Evolutionary conservation across 768 basidiomycete genomes (phyloP).

Genomic region (Galerina marginata): DNA sequence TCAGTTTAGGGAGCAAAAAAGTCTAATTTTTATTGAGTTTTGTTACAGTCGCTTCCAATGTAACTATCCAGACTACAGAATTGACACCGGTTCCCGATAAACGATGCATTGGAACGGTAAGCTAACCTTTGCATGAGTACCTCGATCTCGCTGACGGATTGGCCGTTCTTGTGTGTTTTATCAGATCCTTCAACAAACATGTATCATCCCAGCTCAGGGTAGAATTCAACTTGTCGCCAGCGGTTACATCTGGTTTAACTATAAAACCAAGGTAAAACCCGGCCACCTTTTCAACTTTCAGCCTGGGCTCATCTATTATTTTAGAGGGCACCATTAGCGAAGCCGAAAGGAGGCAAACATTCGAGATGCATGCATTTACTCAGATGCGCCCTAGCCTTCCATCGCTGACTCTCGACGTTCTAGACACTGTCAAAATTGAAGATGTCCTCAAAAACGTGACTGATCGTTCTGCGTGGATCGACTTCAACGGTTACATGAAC

Average conservation of each 20-base stretch:
- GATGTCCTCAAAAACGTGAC: constrained; percentile 28
- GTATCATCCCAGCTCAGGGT: constrained; percentile 27
- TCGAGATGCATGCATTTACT: constrained; percentile 21
- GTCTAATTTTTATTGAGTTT: constrained; percentile 20
- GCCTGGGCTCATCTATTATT: not conserved
- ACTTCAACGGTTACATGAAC: constrained; percentile 32
- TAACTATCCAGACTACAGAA: constrained; percentile 24
- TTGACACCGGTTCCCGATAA: constrained; percentile 27
- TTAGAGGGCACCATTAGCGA: constrained; percentile 30
- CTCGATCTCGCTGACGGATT: not conserved
- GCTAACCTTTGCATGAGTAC: not conserved
- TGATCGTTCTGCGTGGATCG: constrained; percentile 31
- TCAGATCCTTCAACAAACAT: constrained; percentile 26
- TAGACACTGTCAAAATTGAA: constrained; percentile 32
- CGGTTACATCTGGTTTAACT: constrained; percentile 34
- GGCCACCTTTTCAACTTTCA: not conserved
- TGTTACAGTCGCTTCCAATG: constrained; percentile 26
- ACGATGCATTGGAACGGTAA: constrained; percentile 29
- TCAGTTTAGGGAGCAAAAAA: not conserved
- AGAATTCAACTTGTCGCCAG: constrained; percentile 29
- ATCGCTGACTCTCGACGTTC: not conserved
- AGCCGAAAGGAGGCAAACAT: constrained; percentile 32
- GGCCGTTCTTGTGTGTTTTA: not conserved
- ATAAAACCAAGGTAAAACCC: constrained; percentile 25
- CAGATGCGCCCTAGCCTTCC: not conserved